phyloP scores from a whole-genome alignment of 768 basidiomycete genomes.

The Lactarius tabidus region DNA sequence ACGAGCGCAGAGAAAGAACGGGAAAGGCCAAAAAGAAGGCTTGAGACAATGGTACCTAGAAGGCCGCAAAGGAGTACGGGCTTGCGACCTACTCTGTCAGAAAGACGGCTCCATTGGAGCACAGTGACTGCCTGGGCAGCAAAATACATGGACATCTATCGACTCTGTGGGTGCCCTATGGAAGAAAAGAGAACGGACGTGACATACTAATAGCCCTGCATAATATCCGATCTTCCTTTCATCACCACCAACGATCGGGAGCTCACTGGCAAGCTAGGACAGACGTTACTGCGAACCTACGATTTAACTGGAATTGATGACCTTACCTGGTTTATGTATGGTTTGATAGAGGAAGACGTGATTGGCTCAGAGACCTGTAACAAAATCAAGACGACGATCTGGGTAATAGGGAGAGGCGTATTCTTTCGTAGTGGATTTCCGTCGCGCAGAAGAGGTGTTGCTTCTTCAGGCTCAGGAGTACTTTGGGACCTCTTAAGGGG shows the following conservation, averaged over 20 bases:
- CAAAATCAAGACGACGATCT: not conserved
- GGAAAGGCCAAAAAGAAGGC: too few relatives aligned
- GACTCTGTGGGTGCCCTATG: not conserved
- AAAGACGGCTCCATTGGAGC: too few relatives aligned
- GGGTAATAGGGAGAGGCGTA: not conserved
- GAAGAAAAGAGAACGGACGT: not conserved
- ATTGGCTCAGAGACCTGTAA: not conserved
- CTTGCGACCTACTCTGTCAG: too few relatives aligned
- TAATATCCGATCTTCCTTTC: too few relatives aligned
- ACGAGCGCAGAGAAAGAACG: constrained; percentile 34
- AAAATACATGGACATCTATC: constrained; percentile 45
- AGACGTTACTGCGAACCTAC: too few relatives aligned
- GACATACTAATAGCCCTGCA: too few relatives aligned
- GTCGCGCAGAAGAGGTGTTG: not conserved
- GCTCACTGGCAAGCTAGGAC: too few relatives aligned
- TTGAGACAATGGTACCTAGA: too few relatives aligned
- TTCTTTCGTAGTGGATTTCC: not conserved
- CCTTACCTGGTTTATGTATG: not conserved
- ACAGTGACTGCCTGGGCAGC: constrained; percentile 42
- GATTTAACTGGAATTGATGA: too few relatives aligned
- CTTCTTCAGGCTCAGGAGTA: not conserved
- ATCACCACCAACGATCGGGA: too few relatives aligned
- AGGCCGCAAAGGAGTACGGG: too few relatives aligned
- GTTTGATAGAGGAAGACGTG: not conserved
- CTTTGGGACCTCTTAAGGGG: too few relatives aligned